Conservation (phyloP, 2,329 filamentous ascomycete species). For the Cladophialophora carrionii region DNA sequence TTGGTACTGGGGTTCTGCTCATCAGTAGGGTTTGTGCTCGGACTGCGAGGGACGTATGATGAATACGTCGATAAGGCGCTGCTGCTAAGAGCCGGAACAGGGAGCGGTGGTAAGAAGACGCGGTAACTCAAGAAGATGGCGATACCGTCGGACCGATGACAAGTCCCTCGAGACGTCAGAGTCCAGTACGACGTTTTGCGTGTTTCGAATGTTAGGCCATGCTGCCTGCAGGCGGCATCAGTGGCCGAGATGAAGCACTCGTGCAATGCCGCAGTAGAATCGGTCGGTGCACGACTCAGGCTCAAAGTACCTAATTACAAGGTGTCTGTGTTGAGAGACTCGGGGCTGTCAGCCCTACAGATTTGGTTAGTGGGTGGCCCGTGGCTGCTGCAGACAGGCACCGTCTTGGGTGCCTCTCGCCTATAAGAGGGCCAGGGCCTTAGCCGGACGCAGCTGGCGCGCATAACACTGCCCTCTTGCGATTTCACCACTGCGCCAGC, state of each 20-base stretch:
- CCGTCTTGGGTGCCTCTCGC: background rate
- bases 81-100: background rate
- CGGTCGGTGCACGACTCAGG: background rate
- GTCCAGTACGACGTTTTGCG: background rate
- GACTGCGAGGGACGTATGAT: slow-evolving; percentile 23
- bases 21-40: slow-evolving; percentile 19
- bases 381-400: background rate
- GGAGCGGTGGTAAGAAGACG: slow-evolving; percentile 1
- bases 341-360: slow-evolving; percentile 12
- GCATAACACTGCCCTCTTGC: background rate
- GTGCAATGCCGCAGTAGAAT: background rate
- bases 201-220: background rate
- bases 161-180: background rate
- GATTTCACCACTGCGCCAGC: background rate
- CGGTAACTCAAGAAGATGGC: background rate
- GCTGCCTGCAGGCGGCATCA: slow-evolving; percentile 4
- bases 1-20: slow-evolving; percentile 16
- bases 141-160: background rate
- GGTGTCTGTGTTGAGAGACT: background rate
- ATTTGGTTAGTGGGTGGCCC: slow-evolving; percentile 1
- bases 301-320: background rate
- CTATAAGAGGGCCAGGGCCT: background rate
- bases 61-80: slow-evolving; percentile 24
- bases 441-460: slow-evolving; percentile 10
- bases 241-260: background rate